Conservation (phyloP, 2,329 filamentous ascomycete genomes). For the Aureobasidium lini region DNA sequence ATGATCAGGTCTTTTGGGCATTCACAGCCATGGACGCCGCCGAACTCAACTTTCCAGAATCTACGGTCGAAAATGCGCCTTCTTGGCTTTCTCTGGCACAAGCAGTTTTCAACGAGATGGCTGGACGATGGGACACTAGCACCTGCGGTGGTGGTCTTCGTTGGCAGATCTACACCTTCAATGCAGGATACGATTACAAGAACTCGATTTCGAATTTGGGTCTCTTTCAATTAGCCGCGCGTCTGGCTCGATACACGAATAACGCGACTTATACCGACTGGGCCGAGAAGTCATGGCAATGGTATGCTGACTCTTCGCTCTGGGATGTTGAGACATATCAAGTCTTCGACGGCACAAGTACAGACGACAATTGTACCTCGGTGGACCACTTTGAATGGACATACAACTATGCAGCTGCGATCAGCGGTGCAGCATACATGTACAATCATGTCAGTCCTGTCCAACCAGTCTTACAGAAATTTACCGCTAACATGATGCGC, state of each 20-base stretch:
- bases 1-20: slow-evolving; percentile 73
- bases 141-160: slow-evolving; percentile 67
- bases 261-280: slow-evolving; percentile 55
- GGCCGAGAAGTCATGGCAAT: slow-evolving; percentile 39
- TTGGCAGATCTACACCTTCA: slow-evolving; percentile 77
- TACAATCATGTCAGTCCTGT: slow-evolving; percentile 38
- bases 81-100: slow-evolving; percentile 71
- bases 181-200: slow-evolving; percentile 76
- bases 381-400: slow-evolving; percentile 41
- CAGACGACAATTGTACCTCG: slow-evolving; percentile 36
- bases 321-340: slow-evolving; percentile 36
- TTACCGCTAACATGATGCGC: not conserved
- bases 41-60: slow-evolving; percentile 62
- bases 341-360: slow-evolving; percentile 40
- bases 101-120: slow-evolving; percentile 74
- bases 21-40: slow-evolving; percentile 72
- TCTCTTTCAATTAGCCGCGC: slow-evolving; percentile 72
- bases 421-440: slow-evolving; percentile 50
- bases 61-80: slow-evolving; percentile 53
- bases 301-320: slow-evolving; percentile 42
- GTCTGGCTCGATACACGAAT: slow-evolving; percentile 29
- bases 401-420: slow-evolving; percentile 45
- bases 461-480: no score
- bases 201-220: slow-evolving; percentile 73
- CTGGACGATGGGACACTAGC: slow-evolving; percentile 58